Evolutionary conservation across 257 asterid species (phyloP).

Genomic region (Nicotiana sylvestris): DNA sequence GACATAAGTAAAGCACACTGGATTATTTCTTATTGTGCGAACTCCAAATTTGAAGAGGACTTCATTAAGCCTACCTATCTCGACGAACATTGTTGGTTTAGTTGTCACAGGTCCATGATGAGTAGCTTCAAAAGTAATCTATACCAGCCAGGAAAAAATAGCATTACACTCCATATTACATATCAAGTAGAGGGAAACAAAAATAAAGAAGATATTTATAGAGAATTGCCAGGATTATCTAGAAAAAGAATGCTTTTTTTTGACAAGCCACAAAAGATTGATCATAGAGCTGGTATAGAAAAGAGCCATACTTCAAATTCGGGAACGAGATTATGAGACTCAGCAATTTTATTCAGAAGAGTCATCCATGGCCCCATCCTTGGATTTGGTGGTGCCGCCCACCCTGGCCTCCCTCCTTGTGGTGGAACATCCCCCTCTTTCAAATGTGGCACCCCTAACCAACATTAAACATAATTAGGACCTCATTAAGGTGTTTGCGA

Average conservation of each 20-base stretch:
- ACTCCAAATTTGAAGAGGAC: neutral
- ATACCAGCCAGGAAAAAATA: conserved; percentile 20
- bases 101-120: conserved; percentile 94
- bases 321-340: conserved; percentile 68
- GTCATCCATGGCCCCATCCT: conserved; percentile 82
- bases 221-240: neutral
- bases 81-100: conserved; percentile 83
- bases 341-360: conserved; percentile 77
- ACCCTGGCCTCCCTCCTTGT: conserved; percentile 84
- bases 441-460: conserved; percentile 81
- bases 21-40: neutral
- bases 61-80: conserved; percentile 53
- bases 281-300: neutral
- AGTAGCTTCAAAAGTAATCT: conserved; percentile 91
- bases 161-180: neutral
- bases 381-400: conserved; percentile 96
- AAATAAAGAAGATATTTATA: neutral
- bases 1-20: neutral
- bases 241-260: neutral
- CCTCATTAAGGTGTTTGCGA: neutral
- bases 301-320: conserved; percentile 71
- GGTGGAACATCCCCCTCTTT: conserved; percentile 81
- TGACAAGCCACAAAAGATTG: neutral
- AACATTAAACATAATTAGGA: conserved; percentile 4
- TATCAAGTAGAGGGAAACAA: neutral